Evolutionary conservation across 306 rosid species (phyloP).

Genomic region (Inga leiocalycina): DNA sequence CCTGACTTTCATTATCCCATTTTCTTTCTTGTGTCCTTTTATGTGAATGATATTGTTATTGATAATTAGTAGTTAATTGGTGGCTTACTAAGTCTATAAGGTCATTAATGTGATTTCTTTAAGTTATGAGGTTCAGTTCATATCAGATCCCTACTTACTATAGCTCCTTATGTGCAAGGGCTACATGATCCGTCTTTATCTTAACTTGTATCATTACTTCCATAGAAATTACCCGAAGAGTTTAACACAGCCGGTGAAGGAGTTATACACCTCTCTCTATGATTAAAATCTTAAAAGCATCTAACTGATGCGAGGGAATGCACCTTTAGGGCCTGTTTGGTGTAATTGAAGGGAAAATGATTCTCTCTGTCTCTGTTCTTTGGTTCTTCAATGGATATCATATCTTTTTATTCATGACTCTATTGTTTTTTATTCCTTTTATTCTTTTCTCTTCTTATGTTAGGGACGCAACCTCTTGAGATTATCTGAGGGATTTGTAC

Average conservation of each 20-base stretch:
- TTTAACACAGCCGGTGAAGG: neutral
- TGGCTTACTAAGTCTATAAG: no score
- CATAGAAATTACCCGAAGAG: neutral
- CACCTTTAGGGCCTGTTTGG: neutral
- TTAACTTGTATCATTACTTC: neutral
- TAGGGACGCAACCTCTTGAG: neutral
- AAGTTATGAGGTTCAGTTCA: neutral
- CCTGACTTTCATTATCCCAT: no score
- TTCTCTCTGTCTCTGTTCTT: neutral
- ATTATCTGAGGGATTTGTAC: neutral
- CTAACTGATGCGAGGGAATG: neutral
- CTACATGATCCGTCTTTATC: neutral
- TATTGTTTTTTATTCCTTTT: neutral
- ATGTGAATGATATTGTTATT: no score
- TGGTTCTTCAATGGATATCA: neutral
- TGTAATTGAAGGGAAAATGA: neutral
- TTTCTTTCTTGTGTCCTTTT: neutral
- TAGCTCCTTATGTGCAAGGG: constrained; percentile 2
- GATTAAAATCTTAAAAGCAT: neutral
- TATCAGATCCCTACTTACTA: neutral
- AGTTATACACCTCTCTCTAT: neutral
- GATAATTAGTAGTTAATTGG: no score
- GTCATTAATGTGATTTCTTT: neutral
- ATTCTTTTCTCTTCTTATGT: neutral
- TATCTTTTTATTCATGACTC: neutral